These are phyloP conservation scores for Tuber borchii DNA, from an alignment of 495 filamentous ascomycete species.

Conservation along the genomic window DNA sequence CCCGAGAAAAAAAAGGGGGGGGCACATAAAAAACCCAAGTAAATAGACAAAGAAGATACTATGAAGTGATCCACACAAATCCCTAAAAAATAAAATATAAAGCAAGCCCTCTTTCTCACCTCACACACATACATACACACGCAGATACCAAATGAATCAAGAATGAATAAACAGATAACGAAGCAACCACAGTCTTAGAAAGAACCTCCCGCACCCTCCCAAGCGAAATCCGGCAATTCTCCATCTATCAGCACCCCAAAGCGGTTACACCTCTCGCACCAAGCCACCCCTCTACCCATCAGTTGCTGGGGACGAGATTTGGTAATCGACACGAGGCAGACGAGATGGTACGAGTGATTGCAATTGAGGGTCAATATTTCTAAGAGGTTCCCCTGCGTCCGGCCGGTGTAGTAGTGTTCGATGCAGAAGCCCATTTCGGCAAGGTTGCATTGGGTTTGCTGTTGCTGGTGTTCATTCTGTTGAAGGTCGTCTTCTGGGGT, in stretches of 20 bases:
- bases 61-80: neutral
- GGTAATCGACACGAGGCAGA: neutral
- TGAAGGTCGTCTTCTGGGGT: constrained; percentile 5
- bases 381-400: neutral
- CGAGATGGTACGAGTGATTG: neutral
- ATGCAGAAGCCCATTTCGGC: neutral
- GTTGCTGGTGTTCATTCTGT: constrained; percentile 5
- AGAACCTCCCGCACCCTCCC: neutral
- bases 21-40: neutral
- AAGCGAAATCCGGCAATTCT: neutral
- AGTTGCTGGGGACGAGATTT: neutral
- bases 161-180: neutral
- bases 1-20: neutral
- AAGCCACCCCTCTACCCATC: neutral
- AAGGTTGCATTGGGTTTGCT: constrained; percentile 6
- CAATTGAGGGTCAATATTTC: neutral
- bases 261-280: neutral
- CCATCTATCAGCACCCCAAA: neutral
- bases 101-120: neutral
- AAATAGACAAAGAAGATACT: neutral
- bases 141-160: neutral
- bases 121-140: neutral
- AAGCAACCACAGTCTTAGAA: neutral
- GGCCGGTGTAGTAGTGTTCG: neutral
- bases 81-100: neutral